Evolutionary conservation across 139 green algal species (phyloP), one percentile per base, ranked within the genome.

Genomic region (Micromonas pusilla): DNA sequence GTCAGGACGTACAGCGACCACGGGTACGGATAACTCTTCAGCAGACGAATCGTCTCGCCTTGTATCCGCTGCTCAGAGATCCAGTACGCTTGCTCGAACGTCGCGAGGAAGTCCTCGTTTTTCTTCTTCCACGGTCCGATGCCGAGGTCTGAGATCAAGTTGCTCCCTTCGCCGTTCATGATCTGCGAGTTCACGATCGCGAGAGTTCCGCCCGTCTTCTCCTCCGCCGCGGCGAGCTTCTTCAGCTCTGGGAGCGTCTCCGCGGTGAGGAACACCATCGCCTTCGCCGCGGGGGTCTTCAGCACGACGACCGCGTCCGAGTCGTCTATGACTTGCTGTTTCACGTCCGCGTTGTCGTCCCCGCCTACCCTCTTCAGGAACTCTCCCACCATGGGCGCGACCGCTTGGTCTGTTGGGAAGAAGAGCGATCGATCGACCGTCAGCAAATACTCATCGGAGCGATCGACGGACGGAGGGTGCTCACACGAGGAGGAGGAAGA

Each of bases 81-180:
- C n/a, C 31, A 67, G 37, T 85, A 85, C 25, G 52, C 57, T 3
- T 37, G 19, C 39, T 81, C 72, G 52, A 90, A 90, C 30, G 72
- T 70, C 9, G 54, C 77, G n/a, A 90, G 62, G n/a, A 90, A 90
- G 13, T 90, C 80, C 0, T 86, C 73, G 16, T 79, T 80, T 1
- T 71, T 75, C 36, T 79, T 83, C 39, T 72, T 84, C 86, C 86
- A 90, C 67, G 86, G 86, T 26, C 86, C 86, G 36, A 89, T 80
- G 37, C 85, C 85, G 76, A 89, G 87, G 57, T 89, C 85, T 20
- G 57, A 80, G 1, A 89, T 70, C 1, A 89, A 34, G 34, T 81
- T 75, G n/a, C 6, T 31, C 23, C 37, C 67, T 52, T 85, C 72
- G 20, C 19, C 39, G 31, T 26, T 36, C 72, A 31, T 53, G 32